Percentiles rank a stretch among this genome's conserved stretches.
These are phyloP conservation scores for Malassezia sympodialis DNA, from an alignment of 1,284 basidiomycete genomes.

Conservation along the genomic window DNA sequence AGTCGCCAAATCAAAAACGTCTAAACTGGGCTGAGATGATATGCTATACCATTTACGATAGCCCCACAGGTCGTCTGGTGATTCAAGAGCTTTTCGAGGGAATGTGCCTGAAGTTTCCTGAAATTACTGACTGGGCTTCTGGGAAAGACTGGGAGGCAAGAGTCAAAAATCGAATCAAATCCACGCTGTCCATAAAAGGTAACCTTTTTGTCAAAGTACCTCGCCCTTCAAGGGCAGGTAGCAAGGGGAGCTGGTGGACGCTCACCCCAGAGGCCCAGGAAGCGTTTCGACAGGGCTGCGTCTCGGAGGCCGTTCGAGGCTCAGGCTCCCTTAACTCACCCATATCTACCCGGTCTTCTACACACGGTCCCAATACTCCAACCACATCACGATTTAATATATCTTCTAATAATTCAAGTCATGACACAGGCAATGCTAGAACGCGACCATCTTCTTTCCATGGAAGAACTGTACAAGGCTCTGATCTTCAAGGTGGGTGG, in stretches of 20 bases:
- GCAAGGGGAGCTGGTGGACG: conserved; percentile 47
- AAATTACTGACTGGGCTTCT: conserved; percentile 42
- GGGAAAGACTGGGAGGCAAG: conserved; percentile 45
- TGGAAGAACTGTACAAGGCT: background rate
- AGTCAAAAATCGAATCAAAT: conserved; percentile 47
- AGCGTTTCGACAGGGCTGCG: conserved; percentile 36
- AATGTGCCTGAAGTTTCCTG: conserved; percentile 43
- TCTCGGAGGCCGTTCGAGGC: conserved; percentile 29
- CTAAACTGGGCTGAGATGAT: conserved; percentile 48
- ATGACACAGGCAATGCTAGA: background rate
- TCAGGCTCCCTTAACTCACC: background rate
- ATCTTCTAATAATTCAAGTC: background rate
- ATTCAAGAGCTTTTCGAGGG: conserved; percentile 44
- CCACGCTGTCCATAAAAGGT: conserved; percentile 44
- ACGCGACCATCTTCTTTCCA: background rate
- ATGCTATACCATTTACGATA: conserved; percentile 40
- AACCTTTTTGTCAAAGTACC: conserved; percentile 45
- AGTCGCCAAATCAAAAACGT: conserved; percentile 5
- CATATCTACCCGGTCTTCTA: background rate
- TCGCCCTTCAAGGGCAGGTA: conserved; percentile 32
- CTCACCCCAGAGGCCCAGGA: conserved; percentile 40
- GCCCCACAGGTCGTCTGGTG: conserved; percentile 36
- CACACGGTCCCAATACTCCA: background rate
- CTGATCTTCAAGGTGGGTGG: background rate
- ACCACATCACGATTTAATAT: background rate